Conservation (phyloP, 2,329 filamentous ascomycete genomes). For the Myriosclerotinia duriaeana region DNA sequence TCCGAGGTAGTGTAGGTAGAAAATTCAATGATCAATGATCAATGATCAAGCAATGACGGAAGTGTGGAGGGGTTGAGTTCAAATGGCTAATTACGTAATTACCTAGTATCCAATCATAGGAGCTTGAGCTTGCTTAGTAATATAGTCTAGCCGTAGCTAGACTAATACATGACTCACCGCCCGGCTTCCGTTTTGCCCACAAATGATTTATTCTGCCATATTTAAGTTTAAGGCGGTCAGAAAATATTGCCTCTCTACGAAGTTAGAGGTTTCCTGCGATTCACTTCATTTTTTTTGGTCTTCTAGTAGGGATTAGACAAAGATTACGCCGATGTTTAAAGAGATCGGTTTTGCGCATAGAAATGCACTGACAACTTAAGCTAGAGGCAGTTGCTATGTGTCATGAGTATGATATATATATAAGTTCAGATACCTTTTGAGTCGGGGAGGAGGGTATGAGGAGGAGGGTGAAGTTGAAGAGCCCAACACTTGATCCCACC, state of each 20-base stretch:
- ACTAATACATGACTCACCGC: neutral
- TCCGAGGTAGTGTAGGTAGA: neutral
- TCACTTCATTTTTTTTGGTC: too few species aligned
- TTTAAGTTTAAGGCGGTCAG: too few species aligned
- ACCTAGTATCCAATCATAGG: neutral
- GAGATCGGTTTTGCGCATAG: neutral
- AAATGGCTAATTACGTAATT: neutral
- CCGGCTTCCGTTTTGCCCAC: too few species aligned
- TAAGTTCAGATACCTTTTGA: neutral
- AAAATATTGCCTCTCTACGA: too few species aligned
- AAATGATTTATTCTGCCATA: neutral
- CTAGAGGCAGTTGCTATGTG: neutral
- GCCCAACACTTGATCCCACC: too few species aligned
- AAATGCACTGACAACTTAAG: too few species aligned
- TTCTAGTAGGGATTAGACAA: too few species aligned
- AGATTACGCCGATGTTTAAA: neutral
- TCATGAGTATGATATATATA: neutral
- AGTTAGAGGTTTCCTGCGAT: too few species aligned
- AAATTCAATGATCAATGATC: constrained; percentile 1
- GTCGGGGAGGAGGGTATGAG: neutral
- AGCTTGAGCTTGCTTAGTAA: too few species aligned
- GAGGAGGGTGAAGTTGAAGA: too few species aligned
- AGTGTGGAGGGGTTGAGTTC: neutral
- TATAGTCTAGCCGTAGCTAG: too few species aligned
- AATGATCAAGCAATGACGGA: constrained; percentile 9